Evolutionary conservation across 305 asterid species (phyloP), one percentile per base, ranked within the genome.

Genomic region (Fraxinus albicans): DNA sequence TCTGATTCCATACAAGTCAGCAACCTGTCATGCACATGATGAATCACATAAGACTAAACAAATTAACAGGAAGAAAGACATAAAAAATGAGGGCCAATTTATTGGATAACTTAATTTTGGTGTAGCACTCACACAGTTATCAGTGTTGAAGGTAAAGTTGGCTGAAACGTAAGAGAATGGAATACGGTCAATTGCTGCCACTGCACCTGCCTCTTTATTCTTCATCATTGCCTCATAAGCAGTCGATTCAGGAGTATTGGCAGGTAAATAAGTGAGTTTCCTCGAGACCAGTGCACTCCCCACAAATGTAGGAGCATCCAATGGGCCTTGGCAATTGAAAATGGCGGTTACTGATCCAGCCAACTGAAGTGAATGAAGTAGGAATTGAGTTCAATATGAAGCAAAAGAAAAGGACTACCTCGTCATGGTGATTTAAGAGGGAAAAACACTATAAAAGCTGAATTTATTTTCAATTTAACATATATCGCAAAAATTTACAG

Each of bases 311-410:
- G 99, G 99, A 83, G 98, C 95, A 90, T 95, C 99, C 90, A 96
- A 88, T 10, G 99, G 99, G 78, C 99, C 99, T 96, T 96, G 99
- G 88, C 99, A 96, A 86, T 95, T 95, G 91, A 96, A 96, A 38
- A 95, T 97, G 73, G 98, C 92, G 58, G 99, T 96, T 74, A 96
- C 96, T 17, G 98, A 93, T 84, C 99, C 99, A 81, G 99, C 99
- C 91, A 96, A 87, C 99, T 96, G 93, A 83, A 88, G 89, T 72
- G 44, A 82, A 83, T 74, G 79, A 73, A 83, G 60, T 72, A 84
- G 65, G 79, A 79, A 86, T 84, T 77, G 85, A 76, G 80, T 74
- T 38, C 53, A 69, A 58, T 21, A 36, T 50, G 35, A 34, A 72
- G 78, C 76, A 79, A 76, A 86, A 80, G 72, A 53, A 77, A 72